These are phyloP conservation scores for Neurospora sp. DNA, from an alignment of 2,329 filamentous ascomycete species.

Conservation along the genomic window DNA sequence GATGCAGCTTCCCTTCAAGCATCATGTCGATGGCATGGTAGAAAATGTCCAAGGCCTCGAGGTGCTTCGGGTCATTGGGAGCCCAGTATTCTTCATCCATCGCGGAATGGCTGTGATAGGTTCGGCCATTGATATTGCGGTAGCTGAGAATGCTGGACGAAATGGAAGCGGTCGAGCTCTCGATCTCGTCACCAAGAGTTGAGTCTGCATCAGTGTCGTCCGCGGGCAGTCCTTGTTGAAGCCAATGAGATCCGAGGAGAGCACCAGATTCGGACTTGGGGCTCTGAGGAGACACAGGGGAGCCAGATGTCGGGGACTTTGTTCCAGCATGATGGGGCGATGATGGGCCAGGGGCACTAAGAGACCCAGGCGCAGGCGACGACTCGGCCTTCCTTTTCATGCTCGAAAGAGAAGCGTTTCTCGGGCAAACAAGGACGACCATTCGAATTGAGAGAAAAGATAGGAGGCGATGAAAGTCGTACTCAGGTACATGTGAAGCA, in stretches of 20 bases:
- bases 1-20: slow-evolving; percentile 1
- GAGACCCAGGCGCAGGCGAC: too few species aligned
- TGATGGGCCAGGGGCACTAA: too few species aligned
- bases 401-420: not conserved
- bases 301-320: too few species aligned
- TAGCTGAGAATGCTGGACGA: slow-evolving; percentile 9
- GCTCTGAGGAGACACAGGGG: not conserved
- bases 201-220: not conserved
- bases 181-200: not conserved
- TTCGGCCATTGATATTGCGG: slow-evolving; percentile 9
- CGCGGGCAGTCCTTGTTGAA: not conserved
- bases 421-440: not conserved
- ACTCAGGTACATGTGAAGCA: not conserved
- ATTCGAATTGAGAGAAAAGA: not conserved
- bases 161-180: slow-evolving; percentile 1
- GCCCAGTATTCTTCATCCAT: not conserved
- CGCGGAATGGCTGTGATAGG: not conserved
- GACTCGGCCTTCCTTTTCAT: not conserved
- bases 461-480: not conserved
- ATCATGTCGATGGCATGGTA: not conserved
- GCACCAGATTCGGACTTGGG: not conserved
- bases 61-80: slow-evolving; percentile 1
- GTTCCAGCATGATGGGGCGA: too few species aligned
- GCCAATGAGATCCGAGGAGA: not conserved
- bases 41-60: not conserved